phyloP scores from a whole-genome alignment of 2,329 filamentous ascomycete genomes.

The Botrytis squamosa region DNA sequence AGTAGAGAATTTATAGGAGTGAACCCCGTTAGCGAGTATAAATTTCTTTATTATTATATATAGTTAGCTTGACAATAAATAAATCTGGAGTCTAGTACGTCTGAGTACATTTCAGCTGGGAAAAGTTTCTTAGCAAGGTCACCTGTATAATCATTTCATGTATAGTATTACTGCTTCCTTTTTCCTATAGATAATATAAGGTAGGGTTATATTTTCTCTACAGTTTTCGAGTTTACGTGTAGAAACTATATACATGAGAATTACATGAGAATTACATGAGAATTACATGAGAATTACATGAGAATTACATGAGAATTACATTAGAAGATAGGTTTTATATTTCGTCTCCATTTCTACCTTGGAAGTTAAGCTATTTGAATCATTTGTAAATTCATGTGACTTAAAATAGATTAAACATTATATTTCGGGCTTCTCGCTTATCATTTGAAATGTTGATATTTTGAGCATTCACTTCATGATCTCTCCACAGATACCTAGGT shows the following conservation, averaged over 20 bases:
- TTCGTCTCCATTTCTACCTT: neutral
- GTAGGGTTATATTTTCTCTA: neutral
- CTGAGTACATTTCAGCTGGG: neutral
- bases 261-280: neutral
- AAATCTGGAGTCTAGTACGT: too few species aligned
- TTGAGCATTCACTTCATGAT: neutral
- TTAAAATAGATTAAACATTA: neutral
- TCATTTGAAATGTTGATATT: neutral
- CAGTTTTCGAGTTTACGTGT: neutral
- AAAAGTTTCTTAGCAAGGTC: neutral
- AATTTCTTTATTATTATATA: neutral
- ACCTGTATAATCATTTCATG: too few species aligned
- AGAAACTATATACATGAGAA: neutral
- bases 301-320: neutral
- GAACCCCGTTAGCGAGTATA: neutral
- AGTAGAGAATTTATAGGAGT: neutral
- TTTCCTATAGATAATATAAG: neutral
- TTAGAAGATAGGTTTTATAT: neutral
- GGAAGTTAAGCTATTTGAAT: rapidly evolving
- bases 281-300: neutral
- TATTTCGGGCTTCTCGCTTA: neutral
- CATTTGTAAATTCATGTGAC: neutral
- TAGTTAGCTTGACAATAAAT: neutral
- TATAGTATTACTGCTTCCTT: neutral
- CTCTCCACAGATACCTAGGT: too few species aligned